Conservation (phyloP, 2,329 filamentous ascomycete genomes). For the Fusarium guadeloupense region DNA sequence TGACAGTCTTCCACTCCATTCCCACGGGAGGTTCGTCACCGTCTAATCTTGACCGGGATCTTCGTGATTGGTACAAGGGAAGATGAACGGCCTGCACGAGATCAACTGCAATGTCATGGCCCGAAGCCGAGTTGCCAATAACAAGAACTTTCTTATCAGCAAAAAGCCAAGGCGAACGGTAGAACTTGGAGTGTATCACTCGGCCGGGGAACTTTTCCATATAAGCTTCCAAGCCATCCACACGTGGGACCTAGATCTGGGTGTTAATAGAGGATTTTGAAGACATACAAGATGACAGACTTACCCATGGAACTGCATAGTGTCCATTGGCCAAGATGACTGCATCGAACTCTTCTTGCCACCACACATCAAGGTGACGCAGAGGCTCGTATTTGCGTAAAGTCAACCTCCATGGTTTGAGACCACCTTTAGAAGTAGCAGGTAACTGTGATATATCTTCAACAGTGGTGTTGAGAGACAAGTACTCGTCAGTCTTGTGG, state of each 20-base stretch:
- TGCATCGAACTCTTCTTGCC: constrained; percentile 61
- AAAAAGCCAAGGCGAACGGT: constrained; percentile 51
- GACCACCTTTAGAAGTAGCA: background rate
- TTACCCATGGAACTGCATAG: constrained; percentile 57
- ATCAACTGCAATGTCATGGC: constrained; percentile 52
- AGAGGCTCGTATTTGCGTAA: constrained; percentile 57
- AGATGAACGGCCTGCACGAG: constrained; percentile 49
- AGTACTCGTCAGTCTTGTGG: constrained; percentile 56
- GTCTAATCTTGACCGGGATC: constrained; percentile 61
- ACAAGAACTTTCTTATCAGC: constrained; percentile 49
- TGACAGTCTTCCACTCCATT: constrained; percentile 63
- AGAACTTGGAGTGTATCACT: constrained; percentile 57
- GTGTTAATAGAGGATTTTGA: fast-evolving
- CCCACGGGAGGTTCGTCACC: constrained; percentile 56
- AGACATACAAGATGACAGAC: background rate
- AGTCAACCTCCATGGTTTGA: constrained; percentile 57
- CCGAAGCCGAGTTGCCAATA: constrained; percentile 57
- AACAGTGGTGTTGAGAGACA: constrained; percentile 62
- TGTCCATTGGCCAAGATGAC: constrained; percentile 56
- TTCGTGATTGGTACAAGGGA: constrained; percentile 62
- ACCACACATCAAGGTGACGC: constrained; percentile 60
- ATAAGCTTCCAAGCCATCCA: constrained; percentile 55
- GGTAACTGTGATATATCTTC: constrained; percentile 56
- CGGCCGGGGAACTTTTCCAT: constrained; percentile 51
- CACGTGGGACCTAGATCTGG: constrained; percentile 53